Evolutionary conservation across 192 early-diverging fungal species (phyloP).

Genomic region (Podochytrium sp.): DNA sequence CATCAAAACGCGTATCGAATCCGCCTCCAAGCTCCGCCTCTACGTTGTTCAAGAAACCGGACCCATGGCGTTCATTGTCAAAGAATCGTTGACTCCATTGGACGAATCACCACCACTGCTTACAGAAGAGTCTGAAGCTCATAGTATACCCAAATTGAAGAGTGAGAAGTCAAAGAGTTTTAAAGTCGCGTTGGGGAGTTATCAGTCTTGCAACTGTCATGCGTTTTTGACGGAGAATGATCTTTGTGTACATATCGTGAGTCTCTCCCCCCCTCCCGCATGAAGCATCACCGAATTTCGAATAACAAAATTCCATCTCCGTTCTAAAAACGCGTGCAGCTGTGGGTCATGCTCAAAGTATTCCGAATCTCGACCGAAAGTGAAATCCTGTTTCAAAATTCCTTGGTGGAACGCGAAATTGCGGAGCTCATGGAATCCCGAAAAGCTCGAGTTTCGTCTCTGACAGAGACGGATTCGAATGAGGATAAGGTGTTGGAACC

Average conservation of each 20-base stretch:
- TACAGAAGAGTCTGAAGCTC: not conserved
- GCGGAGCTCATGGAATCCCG: conserved; percentile 37
- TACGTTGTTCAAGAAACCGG: conserved; percentile 56
- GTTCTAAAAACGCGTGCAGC: conserved; percentile 24
- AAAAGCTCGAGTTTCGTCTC: not conserved
- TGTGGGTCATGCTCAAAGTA: conserved; percentile 57
- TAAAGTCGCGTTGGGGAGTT: conserved; percentile 49
- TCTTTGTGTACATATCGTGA: conserved; percentile 50
- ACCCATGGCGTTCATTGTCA: conserved; percentile 50
- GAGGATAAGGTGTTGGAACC: not conserved
- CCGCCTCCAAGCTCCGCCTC: conserved; percentile 37
- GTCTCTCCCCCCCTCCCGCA: not conserved
- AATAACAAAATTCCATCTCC: not conserved
- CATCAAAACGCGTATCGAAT: conserved; percentile 38
- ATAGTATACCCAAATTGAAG: not conserved
- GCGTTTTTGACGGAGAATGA: conserved; percentile 34
- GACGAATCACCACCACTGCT: not conserved
- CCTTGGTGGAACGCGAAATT: conserved; percentile 52
- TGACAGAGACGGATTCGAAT: not conserved
- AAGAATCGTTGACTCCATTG: conserved; percentile 18
- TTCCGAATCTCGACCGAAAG: conserved; percentile 40
- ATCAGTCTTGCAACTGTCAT: conserved; percentile 45
- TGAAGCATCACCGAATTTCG: no score
- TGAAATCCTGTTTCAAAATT: conserved; percentile 47
- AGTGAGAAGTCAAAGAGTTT: not conserved